Evolutionary conservation across 768 basidiomycete genomes (phyloP), one percentile per base, ranked within the genome.

Genomic region (Omphalotus guepiniiformis): DNA sequence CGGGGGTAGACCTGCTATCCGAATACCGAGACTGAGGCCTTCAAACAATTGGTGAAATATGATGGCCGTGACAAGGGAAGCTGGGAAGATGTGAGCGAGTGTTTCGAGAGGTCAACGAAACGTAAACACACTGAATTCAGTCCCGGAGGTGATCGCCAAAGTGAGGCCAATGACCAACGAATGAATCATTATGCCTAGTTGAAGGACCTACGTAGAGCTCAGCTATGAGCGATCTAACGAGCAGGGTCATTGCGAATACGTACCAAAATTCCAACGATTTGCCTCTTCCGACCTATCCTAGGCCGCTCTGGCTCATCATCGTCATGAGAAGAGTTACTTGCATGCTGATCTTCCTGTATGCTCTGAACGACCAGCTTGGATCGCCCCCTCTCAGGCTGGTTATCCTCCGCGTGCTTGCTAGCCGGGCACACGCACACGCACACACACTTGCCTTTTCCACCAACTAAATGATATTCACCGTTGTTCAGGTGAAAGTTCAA

Each of bases 11-110:
- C 77, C 72, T 1, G 88, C 79, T 58, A 88, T 87, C 13, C 89
- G 78, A 42, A 91, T 86, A 2, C 89, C 89, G 21, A 92, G 74
- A 1, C 88, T 89, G 8, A 92, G 73, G 0, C 88, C 89, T 57
- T 91, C 89, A 54, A 91, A 92, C 8, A 90, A 69, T 56, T 92
- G 89, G 58, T 92, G 90, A 62, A 91, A 91, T 21, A 80, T 68
- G 26, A 91, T 79, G 1, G 88, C 88, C 3, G 83, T 78, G 11
- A 85, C 75, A 2, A 91, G 74, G 0, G 85, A 83, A 2, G 83
- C 87, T 88, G 49, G 11, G 19, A 41, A 29, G 29, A 27, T 19
- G 44, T 42, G 38, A 21, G 25, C 50, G 42, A 41, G 23, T 38
- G 21, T 22, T 15, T 21, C 2, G 21, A 35, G n/a, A 32, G 30